phyloP scores from a whole-genome alignment of 495 filamentous ascomycete species.

The Echria macrotheca region DNA sequence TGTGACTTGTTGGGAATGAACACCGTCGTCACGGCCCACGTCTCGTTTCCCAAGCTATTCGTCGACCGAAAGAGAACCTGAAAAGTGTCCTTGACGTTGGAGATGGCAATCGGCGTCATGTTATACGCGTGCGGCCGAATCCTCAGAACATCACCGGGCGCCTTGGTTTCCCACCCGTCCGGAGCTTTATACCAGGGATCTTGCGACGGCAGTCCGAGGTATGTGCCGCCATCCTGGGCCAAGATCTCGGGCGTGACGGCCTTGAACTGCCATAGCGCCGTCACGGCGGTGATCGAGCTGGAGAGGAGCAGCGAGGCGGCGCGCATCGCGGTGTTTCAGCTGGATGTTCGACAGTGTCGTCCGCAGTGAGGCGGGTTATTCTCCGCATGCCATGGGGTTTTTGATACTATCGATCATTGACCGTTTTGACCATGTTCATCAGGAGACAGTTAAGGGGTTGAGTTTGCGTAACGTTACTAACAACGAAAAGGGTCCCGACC shows the following conservation, averaged over 20 bases:
- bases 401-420: no score
- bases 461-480: no score
- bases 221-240: constrained; percentile 6
- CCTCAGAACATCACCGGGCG: constrained; percentile 42
- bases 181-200: constrained; percentile 48
- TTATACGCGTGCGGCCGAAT: constrained; percentile 40
- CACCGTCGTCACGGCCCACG: constrained; percentile 47
- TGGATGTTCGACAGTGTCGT: no score
- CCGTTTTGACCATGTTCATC: no score
- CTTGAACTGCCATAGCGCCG: neutral
- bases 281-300: no score
- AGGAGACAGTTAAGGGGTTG: no score
- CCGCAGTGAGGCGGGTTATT: no score
- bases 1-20: constrained; percentile 29
- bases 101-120: constrained; percentile 21
- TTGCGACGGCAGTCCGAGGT: constrained; percentile 28
- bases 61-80: constrained; percentile 51
- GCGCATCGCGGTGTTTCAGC: no score
- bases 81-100: constrained; percentile 29
- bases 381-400: no score
- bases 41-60: constrained; percentile 35
- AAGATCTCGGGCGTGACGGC: neutral
- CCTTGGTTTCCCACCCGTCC: constrained; percentile 28
- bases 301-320: no score
- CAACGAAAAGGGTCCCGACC: no score